A percentile compares a stretch with the other conserved stretches of the same genome.
Evolutionary conservation across 179 eudicot genomes (phyloP).

Genomic region (Vitellaria paradoxa): DNA sequence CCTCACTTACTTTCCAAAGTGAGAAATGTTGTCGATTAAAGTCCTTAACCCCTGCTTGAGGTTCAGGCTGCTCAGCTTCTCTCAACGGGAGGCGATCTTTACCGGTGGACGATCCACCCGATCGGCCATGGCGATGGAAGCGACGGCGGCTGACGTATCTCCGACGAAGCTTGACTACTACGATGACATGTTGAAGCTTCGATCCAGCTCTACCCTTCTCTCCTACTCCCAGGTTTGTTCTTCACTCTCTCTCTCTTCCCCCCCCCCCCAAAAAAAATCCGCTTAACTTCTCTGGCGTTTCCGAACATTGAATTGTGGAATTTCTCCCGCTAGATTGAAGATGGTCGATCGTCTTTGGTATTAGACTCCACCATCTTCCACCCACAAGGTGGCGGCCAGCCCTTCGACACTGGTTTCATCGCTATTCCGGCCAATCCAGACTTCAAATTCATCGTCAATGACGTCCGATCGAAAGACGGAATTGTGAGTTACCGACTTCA

Average conservation of each 20-base stretch:
- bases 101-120: background rate
- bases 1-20: too few relatives aligned
- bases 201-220: constrained; percentile 46
- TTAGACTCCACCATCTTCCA: constrained; percentile 80
- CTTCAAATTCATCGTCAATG: constrained; percentile 59
- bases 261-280: background rate
- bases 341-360: constrained; percentile 45
- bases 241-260: background rate
- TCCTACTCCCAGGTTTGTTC: constrained; percentile 43
- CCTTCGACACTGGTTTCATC: constrained; percentile 69
- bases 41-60: too few relatives aligned
- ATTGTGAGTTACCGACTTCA: constrained; percentile 38
- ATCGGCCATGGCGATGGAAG: background rate
- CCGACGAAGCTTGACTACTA: constrained; percentile 62
- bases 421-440: constrained; percentile 25
- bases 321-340: constrained; percentile 35
- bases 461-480: constrained; percentile 66
- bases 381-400: constrained; percentile 96
- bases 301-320: background rate
- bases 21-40: too few relatives aligned
- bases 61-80: too few relatives aligned
- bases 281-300: background rate
- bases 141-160: background rate
- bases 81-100: too few relatives aligned
- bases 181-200: constrained; percentile 55